Conservation (phyloP, 2,329 filamentous ascomycete genomes). For the Aspergillus sp. region DNA sequence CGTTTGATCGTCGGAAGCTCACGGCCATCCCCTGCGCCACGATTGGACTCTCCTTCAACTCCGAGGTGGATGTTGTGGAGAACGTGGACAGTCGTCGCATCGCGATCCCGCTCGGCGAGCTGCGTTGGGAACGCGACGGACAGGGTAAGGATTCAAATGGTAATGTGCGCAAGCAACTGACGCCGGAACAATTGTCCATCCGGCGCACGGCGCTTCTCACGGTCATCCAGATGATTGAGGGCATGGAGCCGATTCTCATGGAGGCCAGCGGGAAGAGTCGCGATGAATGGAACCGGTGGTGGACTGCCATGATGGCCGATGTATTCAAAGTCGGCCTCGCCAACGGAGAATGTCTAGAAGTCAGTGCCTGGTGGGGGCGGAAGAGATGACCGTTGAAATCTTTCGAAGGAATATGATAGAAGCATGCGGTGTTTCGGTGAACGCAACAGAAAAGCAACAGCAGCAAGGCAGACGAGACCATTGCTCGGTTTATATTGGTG, state of each 20-base stretch:
- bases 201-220: conserved; percentile 77
- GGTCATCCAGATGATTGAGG: conserved; percentile 79
- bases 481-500: conserved; percentile 37
- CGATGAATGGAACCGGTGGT: conserved; percentile 91
- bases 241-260: conserved; percentile 76
- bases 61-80: conserved; percentile 70
- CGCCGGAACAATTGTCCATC: conserved; percentile 67
- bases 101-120: conserved; percentile 80
- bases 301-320: conserved; percentile 80
- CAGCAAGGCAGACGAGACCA: conserved; percentile 16
- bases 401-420: conserved; percentile 9
- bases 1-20: conserved; percentile 68
- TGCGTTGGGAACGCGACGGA: conserved; percentile 78
- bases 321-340: conserved; percentile 74
- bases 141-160: conserved; percentile 34
- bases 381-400: conserved; percentile 42
- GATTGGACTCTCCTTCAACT: conserved; percentile 72
- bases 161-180: conserved; percentile 52
- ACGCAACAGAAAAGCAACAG: conserved; percentile 19
- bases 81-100: conserved; percentile 72
- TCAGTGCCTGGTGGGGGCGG: conserved; percentile 63
- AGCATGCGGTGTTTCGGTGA: conserved; percentile 30
- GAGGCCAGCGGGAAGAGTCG: conserved; percentile 82
- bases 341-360: conserved; percentile 78
- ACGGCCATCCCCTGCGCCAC: conserved; percentile 74